Percentiles rank a stretch among this genome's conserved stretches.
These are phyloP conservation scores for Glarea lozoyensis DNA, from an alignment of 495 filamentous ascomycete genomes.

Conservation along the genomic window DNA sequence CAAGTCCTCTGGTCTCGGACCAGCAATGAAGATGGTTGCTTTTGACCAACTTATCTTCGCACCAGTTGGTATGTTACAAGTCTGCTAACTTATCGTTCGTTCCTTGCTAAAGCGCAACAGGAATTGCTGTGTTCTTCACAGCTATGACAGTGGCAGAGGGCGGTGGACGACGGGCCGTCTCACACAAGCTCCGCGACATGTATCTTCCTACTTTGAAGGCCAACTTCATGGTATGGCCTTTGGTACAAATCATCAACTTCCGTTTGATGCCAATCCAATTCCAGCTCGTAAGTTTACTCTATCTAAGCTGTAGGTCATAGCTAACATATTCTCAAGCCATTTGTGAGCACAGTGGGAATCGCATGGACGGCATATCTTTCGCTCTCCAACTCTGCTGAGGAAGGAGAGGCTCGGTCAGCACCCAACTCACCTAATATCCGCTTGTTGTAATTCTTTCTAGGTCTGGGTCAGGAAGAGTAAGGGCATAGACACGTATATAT, in stretches of 20 bases:
- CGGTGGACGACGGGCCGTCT: constrained; percentile 70
- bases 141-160: constrained; percentile 97
- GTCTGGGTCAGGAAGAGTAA: constrained; percentile 8
- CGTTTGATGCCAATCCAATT: constrained; percentile 90
- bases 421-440: constrained; percentile 26
- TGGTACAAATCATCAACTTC: constrained; percentile 96
- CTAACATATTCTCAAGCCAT: constrained; percentile 52
- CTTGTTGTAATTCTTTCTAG: constrained; percentile 17
- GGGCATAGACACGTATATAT: no score
- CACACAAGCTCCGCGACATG: constrained; percentile 82
- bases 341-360: constrained; percentile 93
- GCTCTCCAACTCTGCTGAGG: constrained; percentile 81
- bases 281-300: constrained; percentile 71
- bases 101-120: constrained; percentile 30
- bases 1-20: constrained; percentile 60
- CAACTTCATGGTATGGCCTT: constrained; percentile 93
- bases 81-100: background rate
- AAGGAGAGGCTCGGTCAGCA: constrained; percentile 28
- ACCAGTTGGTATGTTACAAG: constrained; percentile 56
- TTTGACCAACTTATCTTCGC: constrained; percentile 96
- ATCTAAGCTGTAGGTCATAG: background rate
- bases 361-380: constrained; percentile 99
- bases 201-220: constrained; percentile 92
- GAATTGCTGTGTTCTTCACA: constrained; percentile 82
- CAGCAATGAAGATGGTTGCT: constrained; percentile 80